phyloP scores from a whole-genome alignment of 192 early-diverging fungal species.

The Coemansia asiatica region DNA sequence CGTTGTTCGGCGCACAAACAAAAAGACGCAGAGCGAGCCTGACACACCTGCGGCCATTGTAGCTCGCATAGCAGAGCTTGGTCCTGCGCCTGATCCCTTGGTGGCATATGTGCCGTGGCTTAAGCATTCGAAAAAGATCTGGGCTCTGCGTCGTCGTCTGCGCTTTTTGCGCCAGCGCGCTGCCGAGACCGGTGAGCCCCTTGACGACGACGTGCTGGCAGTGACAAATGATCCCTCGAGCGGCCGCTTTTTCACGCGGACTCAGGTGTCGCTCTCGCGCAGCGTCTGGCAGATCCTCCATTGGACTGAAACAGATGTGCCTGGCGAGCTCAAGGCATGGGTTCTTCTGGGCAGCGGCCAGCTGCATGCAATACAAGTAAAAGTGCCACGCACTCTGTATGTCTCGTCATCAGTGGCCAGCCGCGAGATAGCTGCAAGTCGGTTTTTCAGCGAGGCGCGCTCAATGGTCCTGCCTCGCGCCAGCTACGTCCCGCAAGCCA shows the following conservation, averaged over 20 bases:
- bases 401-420: conserved; percentile 71
- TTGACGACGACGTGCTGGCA: conserved; percentile 1
- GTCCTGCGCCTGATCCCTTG: conserved; percentile 63
- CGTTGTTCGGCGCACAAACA: conserved; percentile 11
- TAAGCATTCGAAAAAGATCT: conserved; percentile 72
- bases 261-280: conserved; percentile 64
- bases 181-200: conserved; percentile 26
- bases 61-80: conserved; percentile 41
- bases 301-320: conserved; percentile 76
- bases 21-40: conserved; percentile 20
- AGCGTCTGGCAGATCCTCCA: conserved; percentile 84
- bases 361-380: conserved; percentile 69
- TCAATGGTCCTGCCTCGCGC: conserved; percentile 71
- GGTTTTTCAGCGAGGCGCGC: conserved; percentile 47
- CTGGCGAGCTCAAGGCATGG: conserved; percentile 91
- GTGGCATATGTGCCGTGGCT: conserved; percentile 76
- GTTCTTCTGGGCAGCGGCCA: conserved; percentile 67
- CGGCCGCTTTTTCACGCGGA: conserved; percentile 66
- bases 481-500: conserved; percentile 57
- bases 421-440: conserved; percentile 48
- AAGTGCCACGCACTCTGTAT: conserved; percentile 81
- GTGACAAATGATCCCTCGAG: conserved; percentile 4
- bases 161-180: conserved; percentile 55
- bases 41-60: conserved; percentile 49
- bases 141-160: conserved; percentile 62